These are phyloP conservation scores for Ustilago curta DNA, from an alignment of 1,284 basidiomycete genomes.

Conservation along the genomic window DNA sequence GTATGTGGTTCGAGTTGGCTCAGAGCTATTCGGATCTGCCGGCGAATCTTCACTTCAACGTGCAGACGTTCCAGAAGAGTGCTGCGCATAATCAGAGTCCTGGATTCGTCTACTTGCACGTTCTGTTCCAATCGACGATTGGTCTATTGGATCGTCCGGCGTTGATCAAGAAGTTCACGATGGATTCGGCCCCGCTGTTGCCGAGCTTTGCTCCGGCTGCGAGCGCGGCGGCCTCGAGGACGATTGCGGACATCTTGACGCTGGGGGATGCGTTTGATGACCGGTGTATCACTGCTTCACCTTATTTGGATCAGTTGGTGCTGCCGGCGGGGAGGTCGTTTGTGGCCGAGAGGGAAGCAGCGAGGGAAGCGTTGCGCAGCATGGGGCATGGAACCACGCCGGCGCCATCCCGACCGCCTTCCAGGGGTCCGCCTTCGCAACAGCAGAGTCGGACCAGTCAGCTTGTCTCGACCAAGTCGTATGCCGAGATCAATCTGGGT, in stretches of 20 bases:
- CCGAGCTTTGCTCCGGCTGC: slow-evolving; percentile 49
- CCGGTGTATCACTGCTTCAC: slow-evolving; percentile 46
- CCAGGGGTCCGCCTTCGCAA: slow-evolving; percentile 23
- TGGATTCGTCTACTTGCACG: slow-evolving; percentile 58
- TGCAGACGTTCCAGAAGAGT: slow-evolving; percentile 58
- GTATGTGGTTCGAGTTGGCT: slow-evolving; percentile 59
- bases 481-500: slow-evolving; percentile 54
- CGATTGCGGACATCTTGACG: slow-evolving; percentile 59
- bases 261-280: slow-evolving; percentile 53
- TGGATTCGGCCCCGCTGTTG: slow-evolving; percentile 39
- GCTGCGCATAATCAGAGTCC: slow-evolving; percentile 54
- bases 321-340: slow-evolving; percentile 57
- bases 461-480: slow-evolving; percentile 46
- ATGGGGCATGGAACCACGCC: slow-evolving; percentile 52
- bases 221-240: slow-evolving; percentile 50
- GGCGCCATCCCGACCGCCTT: slow-evolving; percentile 37
- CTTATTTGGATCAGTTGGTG: slow-evolving; percentile 60
- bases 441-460: slow-evolving; percentile 35
- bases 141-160: slow-evolving; percentile 56
- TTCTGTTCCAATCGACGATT: slow-evolving; percentile 62
- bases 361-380: slow-evolving; percentile 45
- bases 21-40: slow-evolving; percentile 57
- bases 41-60: slow-evolving; percentile 53
- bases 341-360: slow-evolving; percentile 53
- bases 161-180: slow-evolving; percentile 53